Base-by-base conservation (phyloP, 192 early-diverging fungal species). In the Ambispora gerdemannii region DNA sequence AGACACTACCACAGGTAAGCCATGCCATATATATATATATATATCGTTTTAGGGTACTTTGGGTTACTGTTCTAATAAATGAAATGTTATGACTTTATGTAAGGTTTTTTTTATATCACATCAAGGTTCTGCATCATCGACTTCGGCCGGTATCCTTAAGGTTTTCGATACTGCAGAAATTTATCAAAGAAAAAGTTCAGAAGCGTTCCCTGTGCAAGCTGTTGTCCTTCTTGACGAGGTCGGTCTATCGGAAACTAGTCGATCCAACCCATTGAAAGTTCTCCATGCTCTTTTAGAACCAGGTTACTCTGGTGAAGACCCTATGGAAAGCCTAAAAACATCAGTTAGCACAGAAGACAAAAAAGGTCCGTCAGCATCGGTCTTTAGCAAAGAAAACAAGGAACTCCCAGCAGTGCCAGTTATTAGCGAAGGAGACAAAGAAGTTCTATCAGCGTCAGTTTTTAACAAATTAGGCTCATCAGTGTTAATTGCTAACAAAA, bases 71-170 rank as follows among this genome's bases (percentile, higher is more conserved):
- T 20, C 3, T n/a, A 58, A 22, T 17, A 19, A 24, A 33, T 49
- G n/a, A n/a, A n/a, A n/a, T n/a, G n/a, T 24, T 13, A 1, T 32
- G 33, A 24, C 34, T 43, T 20, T 3, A 17, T 20, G 17, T 61
- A 25, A 70, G 53, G 50, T 70, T 13, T 53, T 35, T 55, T 25
- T 70, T 11, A 70, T 70, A n/a, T 53, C 68, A 13, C 53, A 70
- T 70, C 53, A 70, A 59, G 68, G 68, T 28, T 58, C 52, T 27
- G 11, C 58, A n/a, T 58, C 68, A 2, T 70, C 68, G 8, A 70
- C 68, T 43, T 70, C 68, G 24, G 68, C 56, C 4, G 68, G 52
- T 8, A 70, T 70, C 34, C 15, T 34, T 1, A 59, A 70, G 43
- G 68, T 70, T 51, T 70, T 70, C 28, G 32, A 70, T 31, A 70